Evolutionary conservation across 495 filamentous ascomycete genomes (phyloP).

Genomic region (Collariella sp.): DNA sequence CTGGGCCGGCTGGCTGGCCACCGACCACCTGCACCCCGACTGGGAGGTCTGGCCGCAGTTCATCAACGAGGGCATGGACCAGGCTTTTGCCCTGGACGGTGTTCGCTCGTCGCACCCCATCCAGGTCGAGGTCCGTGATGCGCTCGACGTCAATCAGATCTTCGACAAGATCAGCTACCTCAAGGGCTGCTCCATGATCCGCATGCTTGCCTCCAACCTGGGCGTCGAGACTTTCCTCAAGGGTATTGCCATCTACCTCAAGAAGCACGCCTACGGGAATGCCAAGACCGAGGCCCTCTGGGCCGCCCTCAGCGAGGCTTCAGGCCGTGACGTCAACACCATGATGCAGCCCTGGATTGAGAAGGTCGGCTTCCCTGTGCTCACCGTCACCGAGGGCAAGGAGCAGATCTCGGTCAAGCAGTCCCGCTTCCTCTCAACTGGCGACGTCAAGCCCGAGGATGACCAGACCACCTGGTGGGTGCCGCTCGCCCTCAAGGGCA

Average conservation of each 20-base stretch:
- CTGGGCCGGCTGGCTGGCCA: slow-evolving; percentile 93
- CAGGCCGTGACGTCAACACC: slow-evolving; percentile 72
- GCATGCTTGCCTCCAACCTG: slow-evolving; percentile 85
- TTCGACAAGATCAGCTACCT: slow-evolving; percentile 94
- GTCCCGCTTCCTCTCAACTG: slow-evolving; percentile 78
- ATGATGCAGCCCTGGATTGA: slow-evolving; percentile 94
- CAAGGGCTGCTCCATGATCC: slow-evolving; percentile 90
- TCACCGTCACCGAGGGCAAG: slow-evolving; percentile 75
- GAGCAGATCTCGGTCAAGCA: slow-evolving; percentile 76
- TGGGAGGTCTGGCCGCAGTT: slow-evolving; percentile 96
- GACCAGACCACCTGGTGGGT: slow-evolving; percentile 96
- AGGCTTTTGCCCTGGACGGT: slow-evolving; percentile 79
- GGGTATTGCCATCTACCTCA: slow-evolving; percentile 82
- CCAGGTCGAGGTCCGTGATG: slow-evolving; percentile 82
- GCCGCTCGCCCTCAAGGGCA: slow-evolving; percentile 67
- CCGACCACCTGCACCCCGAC: slow-evolving; percentile 84
- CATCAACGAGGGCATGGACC: slow-evolving; percentile 84
- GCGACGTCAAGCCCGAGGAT: slow-evolving; percentile 75
- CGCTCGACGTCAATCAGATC: slow-evolving; percentile 90
- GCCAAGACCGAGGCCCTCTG: slow-evolving; percentile 90
- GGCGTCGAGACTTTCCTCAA: slow-evolving; percentile 77
- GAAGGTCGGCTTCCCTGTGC: slow-evolving; percentile 85
- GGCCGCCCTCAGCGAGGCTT: slow-evolving; percentile 80
- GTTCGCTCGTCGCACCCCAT: slow-evolving; percentile 90
- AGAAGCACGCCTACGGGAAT: slow-evolving; percentile 83